Evolutionary conservation across 495 filamentous ascomycete genomes (phyloP), one percentile per base, ranked within the genome.

Genomic region (Hyphodiscus hymeniophilus): DNA sequence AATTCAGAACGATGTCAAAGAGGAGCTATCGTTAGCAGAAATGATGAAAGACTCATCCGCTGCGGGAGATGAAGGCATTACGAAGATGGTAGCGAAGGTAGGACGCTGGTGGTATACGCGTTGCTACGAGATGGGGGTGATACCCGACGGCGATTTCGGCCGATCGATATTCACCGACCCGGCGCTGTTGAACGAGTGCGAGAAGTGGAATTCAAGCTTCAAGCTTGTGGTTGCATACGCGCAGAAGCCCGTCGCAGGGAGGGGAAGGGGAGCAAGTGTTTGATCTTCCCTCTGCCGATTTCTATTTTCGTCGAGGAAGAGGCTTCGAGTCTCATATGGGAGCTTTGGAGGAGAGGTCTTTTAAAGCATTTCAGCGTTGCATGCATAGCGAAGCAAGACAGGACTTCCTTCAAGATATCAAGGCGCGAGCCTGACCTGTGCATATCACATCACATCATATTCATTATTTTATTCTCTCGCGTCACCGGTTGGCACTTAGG

Each of bases 21-120:
- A 72, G 39, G 76, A 74, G 22, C 62, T 80, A 39, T 65, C 78
- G 24, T 70, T 88, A 2, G 76, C 76, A 6, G 84, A 89, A 55
- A 73, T 89, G 60, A 79, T 88, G 52, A 78, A 74, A 44, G 81
- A 84, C 47, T 70, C 77, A 20, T 68, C 76, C 2, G 69, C 71
- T 16, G 74, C 78, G 5, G 76, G 68, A 23, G 87, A 94, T 58
- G 83, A 87, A 55, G 81, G 77, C 44, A 94, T 96, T 56, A 85
- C 87, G 3, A 89, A 88, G 58, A 94, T 94, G 70, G 89, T 97
- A 16, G 80, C 89, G 16, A 82, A 79, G 50, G 91, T 98, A 7
- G 94, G 92, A 13, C 72, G 94, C 32, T 98, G 89, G 89, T 97
- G 94, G 92, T 96, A 95, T 64, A 84, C 77, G 3, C 75, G 82